Conservation (phyloP, 768 basidiomycete genomes). For the Sporobolomyces phaffii region DNA sequence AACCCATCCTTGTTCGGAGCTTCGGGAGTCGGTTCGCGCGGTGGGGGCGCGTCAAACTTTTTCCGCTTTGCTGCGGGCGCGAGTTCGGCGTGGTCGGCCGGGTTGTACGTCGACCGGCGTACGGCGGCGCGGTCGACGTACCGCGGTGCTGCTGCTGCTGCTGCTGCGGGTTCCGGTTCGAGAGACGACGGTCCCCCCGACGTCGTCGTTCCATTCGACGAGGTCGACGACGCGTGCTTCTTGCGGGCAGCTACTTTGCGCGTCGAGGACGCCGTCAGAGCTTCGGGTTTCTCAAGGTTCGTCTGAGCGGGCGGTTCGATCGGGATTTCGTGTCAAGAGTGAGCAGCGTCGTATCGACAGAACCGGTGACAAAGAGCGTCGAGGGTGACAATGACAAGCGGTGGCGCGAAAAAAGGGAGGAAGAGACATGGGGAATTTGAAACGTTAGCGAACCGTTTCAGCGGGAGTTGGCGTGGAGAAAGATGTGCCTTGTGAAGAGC, state of each 20-base stretch:
- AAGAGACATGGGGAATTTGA: constrained; percentile 41
- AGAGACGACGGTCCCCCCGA: no score
- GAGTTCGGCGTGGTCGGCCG: constrained; percentile 75
- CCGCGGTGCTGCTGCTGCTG: constrained; percentile 54
- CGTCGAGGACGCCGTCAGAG: constrained; percentile 53
- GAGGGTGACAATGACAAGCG: no score
- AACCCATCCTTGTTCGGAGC: constrained; percentile 64
- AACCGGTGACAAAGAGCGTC: constrained; percentile 1
- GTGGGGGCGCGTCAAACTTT: constrained; percentile 57
- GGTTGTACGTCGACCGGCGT: constrained; percentile 81
- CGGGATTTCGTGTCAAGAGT: constrained; percentile 2
- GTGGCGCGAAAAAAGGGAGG: neutral
- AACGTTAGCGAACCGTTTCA: constrained; percentile 14
- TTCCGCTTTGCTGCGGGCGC: constrained; percentile 54
- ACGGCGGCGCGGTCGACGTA: constrained; percentile 95
- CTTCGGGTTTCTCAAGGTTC: constrained; percentile 60
- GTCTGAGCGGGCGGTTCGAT: constrained; percentile 54
- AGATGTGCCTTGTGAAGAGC: constrained; percentile 82
- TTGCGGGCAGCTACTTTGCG: constrained; percentile 61
- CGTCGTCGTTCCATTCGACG: constrained; percentile 47
- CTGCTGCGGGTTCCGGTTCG: no score
- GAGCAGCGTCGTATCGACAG: constrained; percentile 14
- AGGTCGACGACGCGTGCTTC: constrained; percentile 48
- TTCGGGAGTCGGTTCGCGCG: constrained; percentile 52
- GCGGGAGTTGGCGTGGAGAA: neutral